Evolutionary conservation across 2,329 filamentous ascomycete species (phyloP), one percentile per base, ranked within the genome.

Genomic region (Monilinia polystroma): DNA sequence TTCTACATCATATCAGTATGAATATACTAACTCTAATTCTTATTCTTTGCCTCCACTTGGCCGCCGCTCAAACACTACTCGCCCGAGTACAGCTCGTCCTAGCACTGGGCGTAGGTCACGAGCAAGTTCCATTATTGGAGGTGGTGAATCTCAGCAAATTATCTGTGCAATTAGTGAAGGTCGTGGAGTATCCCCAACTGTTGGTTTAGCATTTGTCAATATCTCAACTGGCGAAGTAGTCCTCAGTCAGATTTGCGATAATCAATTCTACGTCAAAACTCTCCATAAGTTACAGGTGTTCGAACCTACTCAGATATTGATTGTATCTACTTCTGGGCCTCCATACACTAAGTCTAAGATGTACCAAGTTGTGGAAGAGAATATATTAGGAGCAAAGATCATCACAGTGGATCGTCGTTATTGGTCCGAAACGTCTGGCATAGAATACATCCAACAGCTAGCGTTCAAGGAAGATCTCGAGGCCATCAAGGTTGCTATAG

Each of bases 231-330:
- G 90, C 51, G 92, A 97, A 78, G 91, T 87, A 20, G 87, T 93
- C 38, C 83, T 98, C 51, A 96, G 92, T 75, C 92, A 97, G 74
- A 94, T 98, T 70, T 93, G 90, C 75, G 94, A 98, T 77, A 96
- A 89, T 66, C 93, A 97, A 76, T 96, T 93, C 45, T 98, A 96
- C 76, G 88, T 93, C 67, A 89, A 89, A 74, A 96, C 93, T 0
- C 82, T 96, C 41, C 91, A 96, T 77, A 97, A 97, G 76, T 83
- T 98, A 45, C 85, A 86, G 63, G 87, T 97, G 32, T 90, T 92
- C 72, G 86, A 90, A 32, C 93, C 94, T 0, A 90, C 89, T 2
- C 87, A 89, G 70, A 90, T 97, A 60, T 80, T 98, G 1, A 88
- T 96, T 71, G 87, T 92, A 74, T 85, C 85, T 5, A 90, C 90